phyloP scores from a whole-genome alignment of 768 basidiomycete genomes.

The Lactarius pseudohatsudake region DNA sequence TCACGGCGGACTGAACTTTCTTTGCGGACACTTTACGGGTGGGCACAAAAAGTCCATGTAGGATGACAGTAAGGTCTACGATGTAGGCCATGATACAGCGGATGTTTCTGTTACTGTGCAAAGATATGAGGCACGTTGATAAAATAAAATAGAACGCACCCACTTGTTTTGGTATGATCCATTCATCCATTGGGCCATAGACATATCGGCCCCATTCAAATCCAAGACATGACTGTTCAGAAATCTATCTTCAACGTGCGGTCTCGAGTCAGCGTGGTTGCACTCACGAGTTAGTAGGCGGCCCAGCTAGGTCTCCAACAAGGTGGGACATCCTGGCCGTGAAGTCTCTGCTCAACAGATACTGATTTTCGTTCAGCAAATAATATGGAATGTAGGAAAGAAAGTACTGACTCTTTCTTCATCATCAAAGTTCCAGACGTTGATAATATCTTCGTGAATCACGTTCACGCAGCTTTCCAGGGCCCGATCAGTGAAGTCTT shows the following conservation, averaged over 20 bases:
- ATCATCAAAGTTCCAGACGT: slow-evolving; percentile 8
- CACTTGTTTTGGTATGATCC: not conserved
- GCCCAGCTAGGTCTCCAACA: not conserved
- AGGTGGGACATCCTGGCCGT: slow-evolving; percentile 2
- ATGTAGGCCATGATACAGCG: slow-evolving; percentile 20
- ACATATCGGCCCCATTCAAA: not conserved
- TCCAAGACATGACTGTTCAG: not conserved
- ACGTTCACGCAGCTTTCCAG: not conserved
- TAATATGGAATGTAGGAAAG: not conserved
- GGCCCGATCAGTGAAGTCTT: not conserved
- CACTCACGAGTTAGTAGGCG: not conserved
- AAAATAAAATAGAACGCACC: not conserved
- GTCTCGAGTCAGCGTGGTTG: not conserved
- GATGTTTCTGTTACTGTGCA: not conserved
- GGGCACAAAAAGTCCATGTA: not conserved
- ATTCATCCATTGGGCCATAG: not conserved
- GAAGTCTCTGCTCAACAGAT: slow-evolving; percentile 5
- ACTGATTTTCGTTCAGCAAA: slow-evolving; percentile 4
- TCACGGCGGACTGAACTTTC: not conserved
- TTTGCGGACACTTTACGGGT: not conserved
- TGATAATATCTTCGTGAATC: slow-evolving; percentile 13
- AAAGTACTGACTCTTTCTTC: not conserved
- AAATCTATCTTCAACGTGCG: not conserved
- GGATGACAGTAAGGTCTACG: slow-evolving; percentile 15
- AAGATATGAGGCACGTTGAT: not conserved